Base-by-base conservation (phyloP, 805 yeast genomes). In the Yamadazyma scolyti region DNA sequence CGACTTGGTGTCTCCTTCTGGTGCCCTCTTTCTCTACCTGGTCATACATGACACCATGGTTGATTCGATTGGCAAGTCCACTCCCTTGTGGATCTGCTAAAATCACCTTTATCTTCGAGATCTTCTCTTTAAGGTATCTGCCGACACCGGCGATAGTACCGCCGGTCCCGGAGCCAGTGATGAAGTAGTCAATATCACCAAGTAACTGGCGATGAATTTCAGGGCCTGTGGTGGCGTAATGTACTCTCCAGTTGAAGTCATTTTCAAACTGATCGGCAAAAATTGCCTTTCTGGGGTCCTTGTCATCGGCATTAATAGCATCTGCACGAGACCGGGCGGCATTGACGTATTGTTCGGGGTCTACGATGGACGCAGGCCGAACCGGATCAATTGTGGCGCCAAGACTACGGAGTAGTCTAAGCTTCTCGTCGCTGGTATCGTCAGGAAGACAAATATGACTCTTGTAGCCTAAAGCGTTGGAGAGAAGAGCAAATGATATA, bases 201-300 rank as follows among this genome's bases (percentile, higher is more conserved):
- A 71, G 62, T 64, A 81, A 68, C 52, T 93, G 97, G 13, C 56
- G 40, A 66, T 73, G 82, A n/a, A 90, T 85, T 50, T 90, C 98
- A 1, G 97, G 97, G 0, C 95, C 97, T 0, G 98, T 90, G 2
- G 88, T 73, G 10, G 55, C 54, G 56, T 77, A 88, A 54, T 90
- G 98, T 3, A 79, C 71, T 39, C 71, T 65, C 97, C 97, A 90
- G 52, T 90, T 90, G 38, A 77, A 77, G 40, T 83, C 94, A 52
- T 86, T 93, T 51, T 93, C 98, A 58, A 93, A 90, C 54, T 90
- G 98, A 56, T 90, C 89, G 1, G 96, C 97, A 62, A 90, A 93
- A 0, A 90, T 66, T 4, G 95, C 97, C 17, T 58, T 64, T 5
- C 70, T 45, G 0, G 43, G 35, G 24, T 65, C 65, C 6, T 54